A percentile compares a stretch with the other conserved stretches of the same genome.
These are phyloP conservation scores for Penicillium digitatum DNA, from an alignment of 2,329 filamentous ascomycete genomes.

Conservation along the genomic window DNA sequence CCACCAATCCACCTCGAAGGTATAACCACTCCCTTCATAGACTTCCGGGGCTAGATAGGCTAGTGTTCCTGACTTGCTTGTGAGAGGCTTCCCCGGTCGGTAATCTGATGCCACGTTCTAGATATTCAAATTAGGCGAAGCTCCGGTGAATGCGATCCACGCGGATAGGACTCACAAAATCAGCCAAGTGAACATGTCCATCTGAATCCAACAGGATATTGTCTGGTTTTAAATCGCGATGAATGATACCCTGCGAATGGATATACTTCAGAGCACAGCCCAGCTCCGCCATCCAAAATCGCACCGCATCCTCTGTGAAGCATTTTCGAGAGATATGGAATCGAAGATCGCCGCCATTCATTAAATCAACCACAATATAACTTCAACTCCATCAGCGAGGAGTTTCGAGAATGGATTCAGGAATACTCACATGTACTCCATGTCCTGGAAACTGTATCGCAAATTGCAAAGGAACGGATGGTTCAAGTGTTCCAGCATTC, in stretches of 20 bases:
- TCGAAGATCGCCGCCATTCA: constrained; percentile 93
- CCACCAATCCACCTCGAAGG: constrained; percentile 95
- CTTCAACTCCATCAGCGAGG: constrained; percentile 42
- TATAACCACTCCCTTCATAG: constrained; percentile 84
- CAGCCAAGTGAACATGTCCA: constrained; percentile 92
- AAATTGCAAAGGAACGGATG: constrained; percentile 98
- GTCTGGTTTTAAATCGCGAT: constrained; percentile 87
- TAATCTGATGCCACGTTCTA: constrained; percentile 97
- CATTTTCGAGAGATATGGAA: constrained; percentile 98
- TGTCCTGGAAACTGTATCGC: constrained; percentile 98
- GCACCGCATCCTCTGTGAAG: constrained; percentile 93
- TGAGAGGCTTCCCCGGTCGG: constrained; percentile 72
- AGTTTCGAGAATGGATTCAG: no score
- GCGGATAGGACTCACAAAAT: constrained; percentile 67
- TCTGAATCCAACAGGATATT: constrained; percentile 84
- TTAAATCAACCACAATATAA: constrained; percentile 93
- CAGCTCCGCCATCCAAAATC: constrained; percentile 94
- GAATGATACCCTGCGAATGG: constrained; percentile 80
- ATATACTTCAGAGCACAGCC: constrained; percentile 87
- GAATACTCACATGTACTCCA: constrained; percentile 83
- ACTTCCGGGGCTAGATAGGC: constrained; percentile 96
- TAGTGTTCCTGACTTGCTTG: constrained; percentile 93
- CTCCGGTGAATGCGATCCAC: background rate
- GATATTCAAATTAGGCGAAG: constrained; percentile 9
- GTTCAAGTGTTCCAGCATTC: constrained; percentile 97